Percentiles rank a stretch among this genome's conserved stretches.
Evolutionary conservation across 805 yeast genomes (phyloP).

Genomic region (Teunomyces atbi): DNA sequence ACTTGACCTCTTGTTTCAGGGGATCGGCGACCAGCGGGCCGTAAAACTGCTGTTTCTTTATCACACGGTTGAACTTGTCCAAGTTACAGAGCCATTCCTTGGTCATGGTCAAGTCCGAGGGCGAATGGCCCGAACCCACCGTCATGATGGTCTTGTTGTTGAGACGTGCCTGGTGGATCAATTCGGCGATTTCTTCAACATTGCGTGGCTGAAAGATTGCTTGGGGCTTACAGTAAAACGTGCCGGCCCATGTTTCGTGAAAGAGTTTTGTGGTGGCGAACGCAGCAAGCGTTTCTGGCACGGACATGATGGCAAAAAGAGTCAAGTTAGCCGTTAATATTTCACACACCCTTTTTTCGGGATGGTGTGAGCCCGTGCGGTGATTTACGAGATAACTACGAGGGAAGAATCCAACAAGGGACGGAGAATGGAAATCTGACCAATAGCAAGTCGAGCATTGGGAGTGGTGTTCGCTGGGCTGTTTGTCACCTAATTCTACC

Average conservation of each 20-base stretch:
- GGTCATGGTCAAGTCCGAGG: slow-evolving; percentile 87
- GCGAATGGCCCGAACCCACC: slow-evolving; percentile 95
- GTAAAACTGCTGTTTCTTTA: slow-evolving; percentile 44
- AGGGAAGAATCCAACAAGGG: no score
- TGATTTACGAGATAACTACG: no score
- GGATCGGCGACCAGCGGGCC: slow-evolving; percentile 36
- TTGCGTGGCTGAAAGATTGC: slow-evolving; percentile 74
- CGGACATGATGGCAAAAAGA: slow-evolving; percentile 19
- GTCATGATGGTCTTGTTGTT: slow-evolving; percentile 67
- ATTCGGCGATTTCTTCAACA: slow-evolving; percentile 62
- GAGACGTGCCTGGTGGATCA: slow-evolving; percentile 65
- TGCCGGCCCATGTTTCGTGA: slow-evolving; percentile 88
- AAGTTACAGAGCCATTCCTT: slow-evolving; percentile 84
- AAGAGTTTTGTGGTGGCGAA: slow-evolving; percentile 40
- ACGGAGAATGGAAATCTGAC: no score
- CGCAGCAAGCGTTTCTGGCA: slow-evolving; percentile 32
- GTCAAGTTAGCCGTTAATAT: no score
- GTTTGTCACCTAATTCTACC: no score
- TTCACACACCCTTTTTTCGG: not conserved
- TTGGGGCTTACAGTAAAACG: slow-evolving; percentile 74
- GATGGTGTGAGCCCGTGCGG: not conserved
- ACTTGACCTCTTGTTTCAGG: slow-evolving; percentile 47
- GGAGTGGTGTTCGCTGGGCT: no score
- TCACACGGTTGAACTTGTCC: slow-evolving; percentile 66
- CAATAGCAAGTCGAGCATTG: no score